phyloP scores from a whole-genome alignment of 352 stramenopile species.

The Phytophthora pisi region DNA sequence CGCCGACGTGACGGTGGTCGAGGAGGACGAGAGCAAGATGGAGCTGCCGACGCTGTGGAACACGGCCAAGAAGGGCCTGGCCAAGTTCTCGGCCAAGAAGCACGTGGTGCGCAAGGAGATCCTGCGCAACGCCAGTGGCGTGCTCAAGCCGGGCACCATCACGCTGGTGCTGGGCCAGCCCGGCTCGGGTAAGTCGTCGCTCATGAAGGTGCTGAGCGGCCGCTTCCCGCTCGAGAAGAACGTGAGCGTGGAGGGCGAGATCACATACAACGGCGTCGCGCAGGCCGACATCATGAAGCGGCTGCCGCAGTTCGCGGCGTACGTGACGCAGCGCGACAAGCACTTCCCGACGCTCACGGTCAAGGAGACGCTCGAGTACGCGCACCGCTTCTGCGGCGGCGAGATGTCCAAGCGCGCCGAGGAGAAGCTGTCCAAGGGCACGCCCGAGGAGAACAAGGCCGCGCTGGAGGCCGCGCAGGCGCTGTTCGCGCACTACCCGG shows the following conservation, averaged over 20 bases:
- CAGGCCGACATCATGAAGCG: slow-evolving; percentile 34
- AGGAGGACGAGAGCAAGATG: slow-evolving; percentile 24
- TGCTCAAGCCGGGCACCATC: slow-evolving; percentile 48
- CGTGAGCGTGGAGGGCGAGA: slow-evolving; percentile 40
- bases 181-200: slow-evolving; percentile 32
- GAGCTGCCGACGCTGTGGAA: slow-evolving; percentile 53
- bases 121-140: slow-evolving; percentile 46
- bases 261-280: slow-evolving; percentile 56
- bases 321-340: slow-evolving; percentile 82
- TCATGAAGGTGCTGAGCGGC: slow-evolving; percentile 38
- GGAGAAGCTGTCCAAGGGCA: slow-evolving; percentile 38
- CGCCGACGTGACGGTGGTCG: slow-evolving; percentile 32
- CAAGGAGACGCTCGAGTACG: slow-evolving; percentile 37
- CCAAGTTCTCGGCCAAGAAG: slow-evolving; percentile 41
- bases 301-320: slow-evolving; percentile 47
- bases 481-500: slow-evolving; percentile 29
- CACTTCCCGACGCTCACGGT: slow-evolving; percentile 70
- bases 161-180: slow-evolving; percentile 31
- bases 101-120: slow-evolving; percentile 52
- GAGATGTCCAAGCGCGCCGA: slow-evolving; percentile 37
- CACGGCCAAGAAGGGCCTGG: slow-evolving; percentile 41
- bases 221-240: slow-evolving; percentile 51
- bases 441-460: slow-evolving; percentile 30
- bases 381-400: slow-evolving; percentile 75
- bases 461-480: slow-evolving; percentile 23